Evolutionary conservation across 441 rosid species (phyloP).

Genomic region (Gossypium davidsonii): DNA sequence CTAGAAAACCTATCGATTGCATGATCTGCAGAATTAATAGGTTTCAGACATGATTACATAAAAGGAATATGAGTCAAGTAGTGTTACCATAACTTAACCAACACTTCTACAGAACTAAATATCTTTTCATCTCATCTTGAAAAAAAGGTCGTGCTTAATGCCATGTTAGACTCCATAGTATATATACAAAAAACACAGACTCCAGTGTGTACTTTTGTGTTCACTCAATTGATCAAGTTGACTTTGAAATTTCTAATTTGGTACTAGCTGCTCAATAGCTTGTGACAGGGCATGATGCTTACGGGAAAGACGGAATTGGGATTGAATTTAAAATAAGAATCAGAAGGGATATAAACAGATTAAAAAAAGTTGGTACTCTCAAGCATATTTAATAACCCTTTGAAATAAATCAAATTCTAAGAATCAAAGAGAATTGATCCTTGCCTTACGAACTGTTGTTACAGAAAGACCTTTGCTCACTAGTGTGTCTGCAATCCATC

Average conservation of each 20-base stretch:
- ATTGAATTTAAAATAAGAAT: neutral
- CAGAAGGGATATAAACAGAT: neutral
- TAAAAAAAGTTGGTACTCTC: neutral
- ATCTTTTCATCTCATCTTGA: neutral
- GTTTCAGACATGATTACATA: conserved; percentile 13
- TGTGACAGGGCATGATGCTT: neutral
- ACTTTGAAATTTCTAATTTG: neutral
- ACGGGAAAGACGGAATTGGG: neutral
- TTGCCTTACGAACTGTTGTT: conserved; percentile 90
- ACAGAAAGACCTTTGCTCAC: conserved; percentile 87
- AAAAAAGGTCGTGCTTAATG: neutral
- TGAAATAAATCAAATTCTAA: neutral
- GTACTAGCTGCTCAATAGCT: neutral
- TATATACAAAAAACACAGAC: neutral
- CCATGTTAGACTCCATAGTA: neutral
- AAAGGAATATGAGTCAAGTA: neutral
- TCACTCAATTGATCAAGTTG: neutral
- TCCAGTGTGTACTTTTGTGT: neutral
- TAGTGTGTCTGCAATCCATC: conserved; percentile 97
- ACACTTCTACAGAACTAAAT: neutral
- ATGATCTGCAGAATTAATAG: conserved; percentile 58
- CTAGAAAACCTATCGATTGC: conserved; percentile 94
- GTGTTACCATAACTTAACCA: neutral
- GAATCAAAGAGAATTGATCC: conserved; percentile 19
- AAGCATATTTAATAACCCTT: neutral